A percentile compares a stretch with the other conserved stretches of the same genome.
Evolutionary conservation across 441 rosid genomes (phyloP).

Genomic region (Capsella rubella): DNA sequence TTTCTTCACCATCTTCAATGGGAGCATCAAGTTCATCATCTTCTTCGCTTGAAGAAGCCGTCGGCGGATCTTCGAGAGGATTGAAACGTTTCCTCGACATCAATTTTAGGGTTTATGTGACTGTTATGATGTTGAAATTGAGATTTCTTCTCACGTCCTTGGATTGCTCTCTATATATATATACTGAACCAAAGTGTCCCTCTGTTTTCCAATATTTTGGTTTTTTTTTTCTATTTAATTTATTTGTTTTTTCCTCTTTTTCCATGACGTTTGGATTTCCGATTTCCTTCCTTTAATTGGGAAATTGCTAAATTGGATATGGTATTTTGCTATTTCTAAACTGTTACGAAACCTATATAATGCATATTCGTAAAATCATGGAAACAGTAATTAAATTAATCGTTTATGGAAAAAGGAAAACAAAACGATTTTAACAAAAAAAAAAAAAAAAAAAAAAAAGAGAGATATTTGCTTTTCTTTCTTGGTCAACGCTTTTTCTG

Average conservation of each 20-base stretch:
- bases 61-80: slow-evolving; percentile 47
- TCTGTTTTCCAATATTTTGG: slow-evolving; percentile 26
- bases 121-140: background rate
- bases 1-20: slow-evolving; percentile 17
- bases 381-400: no score
- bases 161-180: background rate
- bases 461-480: background rate
- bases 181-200: slow-evolving; percentile 5
- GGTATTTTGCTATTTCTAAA: background rate
- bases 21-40: slow-evolving; percentile 46
- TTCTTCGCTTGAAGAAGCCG: slow-evolving; percentile 47
- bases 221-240: background rate
- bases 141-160: background rate
- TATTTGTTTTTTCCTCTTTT: background rate
- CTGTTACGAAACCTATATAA: no score
- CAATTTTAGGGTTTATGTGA: slow-evolving; percentile 13
- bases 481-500: background rate
- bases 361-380: background rate
- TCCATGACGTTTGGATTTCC: background rate
- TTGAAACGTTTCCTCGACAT: slow-evolving; percentile 25
- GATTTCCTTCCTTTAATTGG: background rate
- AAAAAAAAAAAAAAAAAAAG: background rate
- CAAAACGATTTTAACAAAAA: background rate
- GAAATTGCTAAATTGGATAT: background rate
- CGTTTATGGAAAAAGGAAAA: no score